Percentiles rank a stretch among this genome's conserved stretches.
Evolutionary conservation across 805 yeast genomes (phyloP).

Genomic region (Myxozyma udenii): DNA sequence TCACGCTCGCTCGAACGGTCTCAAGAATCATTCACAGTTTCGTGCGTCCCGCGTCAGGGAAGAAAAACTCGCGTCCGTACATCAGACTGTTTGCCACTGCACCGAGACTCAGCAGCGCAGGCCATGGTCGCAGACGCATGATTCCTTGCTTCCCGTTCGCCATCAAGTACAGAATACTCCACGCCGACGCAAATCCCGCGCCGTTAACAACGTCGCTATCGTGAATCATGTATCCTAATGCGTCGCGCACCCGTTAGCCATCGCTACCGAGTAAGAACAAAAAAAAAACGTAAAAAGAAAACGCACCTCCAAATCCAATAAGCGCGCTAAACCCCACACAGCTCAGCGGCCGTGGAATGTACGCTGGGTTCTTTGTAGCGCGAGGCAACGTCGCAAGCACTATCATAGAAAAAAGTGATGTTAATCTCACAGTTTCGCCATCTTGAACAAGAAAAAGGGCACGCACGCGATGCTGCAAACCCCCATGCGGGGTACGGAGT

Average conservation of each 20-base stretch:
- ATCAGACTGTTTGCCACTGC: constrained; percentile 61
- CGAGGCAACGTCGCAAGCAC: constrained; percentile 28
- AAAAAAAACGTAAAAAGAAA: background rate
- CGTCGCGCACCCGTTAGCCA: too few species aligned
- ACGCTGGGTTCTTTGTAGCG: constrained; percentile 6
- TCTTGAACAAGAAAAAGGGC: too few species aligned
- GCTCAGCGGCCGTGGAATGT: constrained; percentile 27
- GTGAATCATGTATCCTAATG: constrained; percentile 49
- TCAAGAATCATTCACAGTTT: too few species aligned
- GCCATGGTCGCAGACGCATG: constrained; percentile 54
- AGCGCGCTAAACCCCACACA: constrained; percentile 29
- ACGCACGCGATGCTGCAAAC: constrained; percentile 22
- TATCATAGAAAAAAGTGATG: too few species aligned
- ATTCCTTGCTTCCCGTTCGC: constrained; percentile 53
- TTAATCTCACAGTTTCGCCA: too few species aligned
- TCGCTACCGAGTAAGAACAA: background rate
- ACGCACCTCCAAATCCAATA: constrained; percentile 29
- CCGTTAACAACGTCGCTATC: constrained; percentile 80
- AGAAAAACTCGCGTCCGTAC: constrained; percentile 70
- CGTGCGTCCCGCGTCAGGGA: constrained; percentile 35
- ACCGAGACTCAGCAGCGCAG: constrained; percentile 52
- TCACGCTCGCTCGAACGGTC: too few species aligned
- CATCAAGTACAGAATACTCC: constrained; percentile 71
- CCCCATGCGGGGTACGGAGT: constrained; percentile 30
- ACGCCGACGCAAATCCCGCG: constrained; percentile 69